These are phyloP conservation scores for Talaromyces islandicus DNA, from an alignment of 2,329 filamentous ascomycete species.

Conservation along the genomic window DNA sequence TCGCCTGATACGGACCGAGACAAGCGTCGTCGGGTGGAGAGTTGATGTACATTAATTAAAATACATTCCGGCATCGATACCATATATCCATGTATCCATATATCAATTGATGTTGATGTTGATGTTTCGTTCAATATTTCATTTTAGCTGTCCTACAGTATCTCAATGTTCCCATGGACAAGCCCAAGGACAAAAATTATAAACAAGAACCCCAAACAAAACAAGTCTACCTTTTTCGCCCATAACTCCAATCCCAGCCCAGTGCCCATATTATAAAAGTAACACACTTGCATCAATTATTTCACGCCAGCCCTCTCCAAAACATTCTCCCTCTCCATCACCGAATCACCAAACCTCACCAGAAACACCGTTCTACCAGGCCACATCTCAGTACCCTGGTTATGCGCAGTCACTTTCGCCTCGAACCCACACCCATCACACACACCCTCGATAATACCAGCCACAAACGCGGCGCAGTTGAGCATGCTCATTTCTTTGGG, in stretches of 20 bases:
- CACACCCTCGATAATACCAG: slow-evolving; percentile 89
- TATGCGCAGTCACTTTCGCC: slow-evolving; percentile 85
- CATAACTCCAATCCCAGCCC: neutral
- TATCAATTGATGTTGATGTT: neutral
- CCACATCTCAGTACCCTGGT: slow-evolving; percentile 73
- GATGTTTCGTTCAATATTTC: neutral
- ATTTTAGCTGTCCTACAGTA: neutral
- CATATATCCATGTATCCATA: no score
- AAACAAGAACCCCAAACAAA: neutral
- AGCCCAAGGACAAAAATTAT: neutral
- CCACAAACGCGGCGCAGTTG: slow-evolving; percentile 93
- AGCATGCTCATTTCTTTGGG: slow-evolving; percentile 94
- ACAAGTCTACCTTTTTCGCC: neutral
- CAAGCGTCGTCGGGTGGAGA: slow-evolving; percentile 34
- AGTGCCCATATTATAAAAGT: no score
- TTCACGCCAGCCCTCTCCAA: slow-evolving; percentile 56
- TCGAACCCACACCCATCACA: slow-evolving; percentile 90
- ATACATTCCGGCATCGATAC: no score
- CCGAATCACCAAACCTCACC: slow-evolving; percentile 85
- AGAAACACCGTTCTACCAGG: slow-evolving; percentile 93
- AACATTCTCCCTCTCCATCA: slow-evolving; percentile 84
- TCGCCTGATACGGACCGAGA: slow-evolving; percentile 38
- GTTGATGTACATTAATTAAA: slow-evolving; percentile 3
- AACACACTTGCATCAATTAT: slow-evolving; percentile 21
- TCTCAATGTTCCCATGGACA: no score